Evolutionary conservation across 345 rosid genomes (phyloP).

Genomic region (Sisymbrium irio): DNA sequence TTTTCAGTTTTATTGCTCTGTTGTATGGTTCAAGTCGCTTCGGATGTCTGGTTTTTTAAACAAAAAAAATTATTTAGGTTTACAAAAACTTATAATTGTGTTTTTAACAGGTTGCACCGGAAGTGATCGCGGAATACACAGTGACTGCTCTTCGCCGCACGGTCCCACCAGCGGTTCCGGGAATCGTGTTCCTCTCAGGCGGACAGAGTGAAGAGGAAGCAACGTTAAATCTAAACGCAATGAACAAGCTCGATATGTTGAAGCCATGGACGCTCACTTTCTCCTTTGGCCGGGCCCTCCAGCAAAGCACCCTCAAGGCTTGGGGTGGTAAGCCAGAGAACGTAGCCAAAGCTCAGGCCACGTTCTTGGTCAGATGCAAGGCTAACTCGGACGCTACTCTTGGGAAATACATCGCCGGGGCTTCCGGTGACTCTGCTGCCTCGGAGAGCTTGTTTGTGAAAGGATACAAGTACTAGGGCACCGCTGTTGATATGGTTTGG

Average conservation of each 20-base stretch:
- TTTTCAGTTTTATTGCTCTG: not conserved
- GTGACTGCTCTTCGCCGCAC: conserved; percentile 77
- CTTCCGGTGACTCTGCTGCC: conserved; percentile 52
- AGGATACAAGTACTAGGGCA: conserved; percentile 72
- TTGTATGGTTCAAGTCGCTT: not conserved
- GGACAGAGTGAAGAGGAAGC: conserved; percentile 95
- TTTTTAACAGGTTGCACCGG: conserved; percentile 50
- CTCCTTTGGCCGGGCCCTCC: conserved; percentile 94
- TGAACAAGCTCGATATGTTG: conserved; percentile 73
- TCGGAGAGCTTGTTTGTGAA: conserved; percentile 82
- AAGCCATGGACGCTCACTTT: conserved; percentile 95
- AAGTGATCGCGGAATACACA: conserved; percentile 70
- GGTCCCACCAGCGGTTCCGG: conserved; percentile 86
- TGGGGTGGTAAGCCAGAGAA: conserved; percentile 89
- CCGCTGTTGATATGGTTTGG: not conserved
- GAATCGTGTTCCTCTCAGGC: conserved; percentile 81
- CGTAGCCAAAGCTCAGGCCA: conserved; percentile 65
- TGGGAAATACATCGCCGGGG: conserved; percentile 60
- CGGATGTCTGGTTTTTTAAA: not conserved
- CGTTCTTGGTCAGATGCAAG: conserved; percentile 73
- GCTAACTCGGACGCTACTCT: conserved; percentile 85
- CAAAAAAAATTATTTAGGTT: not conserved
- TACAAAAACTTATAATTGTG: not conserved
- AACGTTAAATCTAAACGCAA: conserved; percentile 73
- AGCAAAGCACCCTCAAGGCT: conserved; percentile 87